Evolutionary conservation across 75 land plant species (phyloP).

Genomic region (Larix kaempferi): DNA sequence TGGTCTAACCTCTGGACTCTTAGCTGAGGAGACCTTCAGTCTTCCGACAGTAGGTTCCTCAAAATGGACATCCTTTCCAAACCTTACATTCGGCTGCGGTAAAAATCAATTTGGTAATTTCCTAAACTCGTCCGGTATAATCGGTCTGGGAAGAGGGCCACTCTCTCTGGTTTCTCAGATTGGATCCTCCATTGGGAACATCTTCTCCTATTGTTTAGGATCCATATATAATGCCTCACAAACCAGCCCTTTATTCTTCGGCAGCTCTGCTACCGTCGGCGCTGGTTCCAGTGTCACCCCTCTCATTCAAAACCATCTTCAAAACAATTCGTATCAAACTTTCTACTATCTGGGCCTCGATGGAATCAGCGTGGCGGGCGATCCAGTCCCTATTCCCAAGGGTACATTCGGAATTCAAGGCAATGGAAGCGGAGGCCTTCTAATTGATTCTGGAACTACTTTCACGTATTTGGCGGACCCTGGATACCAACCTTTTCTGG

Average conservation of each 20-base stretch:
- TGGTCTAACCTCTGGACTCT: constrained; percentile 17
- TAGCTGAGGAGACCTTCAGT: constrained; percentile 23
- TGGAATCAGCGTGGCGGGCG: constrained; percentile 1
- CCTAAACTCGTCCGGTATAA: constrained; percentile 8
- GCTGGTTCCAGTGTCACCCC: neutral
- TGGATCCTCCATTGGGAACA: neutral
- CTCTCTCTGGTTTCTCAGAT: constrained; percentile 25
- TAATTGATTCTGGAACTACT: constrained; percentile 21
- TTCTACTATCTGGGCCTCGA: constrained; percentile 14
- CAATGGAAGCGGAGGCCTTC: constrained; percentile 14
- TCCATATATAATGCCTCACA: neutral
- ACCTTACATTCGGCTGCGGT: constrained; percentile 30
- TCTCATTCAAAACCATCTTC: neutral
- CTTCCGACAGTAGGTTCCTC: neutral
- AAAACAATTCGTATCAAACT: too few species aligned
- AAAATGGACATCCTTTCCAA: neutral
- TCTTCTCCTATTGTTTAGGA: constrained; percentile 29
- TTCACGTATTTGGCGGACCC: constrained; percentile 3
- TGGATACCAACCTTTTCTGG: neutral
- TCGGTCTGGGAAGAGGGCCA: constrained; percentile 24
- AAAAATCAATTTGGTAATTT: neutral
- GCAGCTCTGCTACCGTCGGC: neutral
- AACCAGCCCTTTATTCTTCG: constrained; percentile 2
- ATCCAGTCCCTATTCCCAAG: neutral
- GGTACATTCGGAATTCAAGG: neutral